A percentile compares a stretch with the other conserved stretches of the same genome.
These are phyloP conservation scores for Hyaloscypha hepaticicola DNA, from an alignment of 495 filamentous ascomycete genomes.

Conservation along the genomic window DNA sequence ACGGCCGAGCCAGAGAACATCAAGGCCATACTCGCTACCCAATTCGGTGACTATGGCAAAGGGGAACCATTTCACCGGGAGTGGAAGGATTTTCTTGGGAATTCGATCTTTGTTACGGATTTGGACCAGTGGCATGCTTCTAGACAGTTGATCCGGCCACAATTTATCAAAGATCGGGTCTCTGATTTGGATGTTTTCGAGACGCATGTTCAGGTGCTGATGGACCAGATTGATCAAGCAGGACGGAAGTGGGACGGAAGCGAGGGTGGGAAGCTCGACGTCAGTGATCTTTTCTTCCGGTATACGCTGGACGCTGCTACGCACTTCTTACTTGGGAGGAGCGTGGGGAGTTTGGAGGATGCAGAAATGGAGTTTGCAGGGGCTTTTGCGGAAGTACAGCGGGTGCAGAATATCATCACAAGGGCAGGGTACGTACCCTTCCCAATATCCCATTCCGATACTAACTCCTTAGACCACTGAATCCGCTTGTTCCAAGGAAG, in stretches of 20 bases:
- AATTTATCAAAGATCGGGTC: constrained; percentile 80
- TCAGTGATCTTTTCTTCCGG: constrained; percentile 72
- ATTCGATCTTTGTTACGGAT: constrained; percentile 79
- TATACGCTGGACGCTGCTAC: constrained; percentile 82
- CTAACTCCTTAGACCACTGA: constrained; percentile 46
- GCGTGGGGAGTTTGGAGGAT: constrained; percentile 63
- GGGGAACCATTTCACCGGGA: constrained; percentile 65
- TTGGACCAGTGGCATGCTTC: constrained; percentile 71
- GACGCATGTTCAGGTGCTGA: constrained; percentile 65
- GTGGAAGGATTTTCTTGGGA: constrained; percentile 73
- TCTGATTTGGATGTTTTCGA: constrained; percentile 80
- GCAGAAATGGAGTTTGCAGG: constrained; percentile 57
- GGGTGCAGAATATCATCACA: constrained; percentile 59
- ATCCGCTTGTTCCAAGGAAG: constrained; percentile 52
- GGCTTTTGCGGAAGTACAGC: constrained; percentile 72
- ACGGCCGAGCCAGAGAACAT: constrained; percentile 82
- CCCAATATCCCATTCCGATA: background rate
- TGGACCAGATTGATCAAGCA: constrained; percentile 56
- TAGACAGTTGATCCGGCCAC: constrained; percentile 70
- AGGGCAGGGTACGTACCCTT: constrained; percentile 49
- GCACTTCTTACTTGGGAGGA: constrained; percentile 80
- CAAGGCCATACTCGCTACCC: constrained; percentile 77
- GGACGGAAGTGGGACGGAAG: constrained; percentile 45
- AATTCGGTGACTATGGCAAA: constrained; percentile 71
- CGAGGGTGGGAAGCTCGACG: constrained; percentile 55